These are phyloP conservation scores for Phytopythium ostracodes DNA, from an alignment of 352 stramenopile genomes.

Conservation along the genomic window DNA sequence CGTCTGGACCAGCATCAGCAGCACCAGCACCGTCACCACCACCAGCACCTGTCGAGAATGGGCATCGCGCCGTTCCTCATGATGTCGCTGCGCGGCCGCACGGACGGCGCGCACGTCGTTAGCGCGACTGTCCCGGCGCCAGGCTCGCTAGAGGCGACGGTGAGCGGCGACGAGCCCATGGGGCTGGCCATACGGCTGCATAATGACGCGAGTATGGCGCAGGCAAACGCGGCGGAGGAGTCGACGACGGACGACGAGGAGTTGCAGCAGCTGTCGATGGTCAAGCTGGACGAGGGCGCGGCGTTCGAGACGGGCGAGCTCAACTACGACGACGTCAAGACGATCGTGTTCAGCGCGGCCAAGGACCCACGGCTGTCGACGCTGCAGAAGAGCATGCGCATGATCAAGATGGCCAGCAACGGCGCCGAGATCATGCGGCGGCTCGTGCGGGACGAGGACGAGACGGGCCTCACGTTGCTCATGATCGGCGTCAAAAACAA, in stretches of 20 bases:
- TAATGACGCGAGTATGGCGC: background rate
- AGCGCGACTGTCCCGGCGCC: conserved; percentile 12
- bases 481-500: conserved; percentile 79
- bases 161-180: conserved; percentile 27
- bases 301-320: conserved; percentile 30
- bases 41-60: background rate
- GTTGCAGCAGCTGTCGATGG: conserved; percentile 63
- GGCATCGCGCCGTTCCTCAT: conserved; percentile 35
- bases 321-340: conserved; percentile 56
- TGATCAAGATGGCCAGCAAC: conserved; percentile 49
- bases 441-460: conserved; percentile 59
- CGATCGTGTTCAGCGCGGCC: conserved; percentile 54
- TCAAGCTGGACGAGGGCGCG: conserved; percentile 41
- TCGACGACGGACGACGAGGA: conserved; percentile 80
- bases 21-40: background rate
- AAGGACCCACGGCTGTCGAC: conserved; percentile 42
- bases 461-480: conserved; percentile 76
- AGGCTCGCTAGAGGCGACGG: conserved; percentile 20
- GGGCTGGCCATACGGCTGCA: conserved; percentile 16
- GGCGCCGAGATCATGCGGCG: conserved; percentile 41
- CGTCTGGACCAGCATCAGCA: background rate
- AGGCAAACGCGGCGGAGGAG: conserved; percentile 41
- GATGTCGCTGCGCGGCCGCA: conserved; percentile 17
- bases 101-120: conserved; percentile 6
- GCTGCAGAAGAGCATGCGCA: conserved; percentile 58